Conservation (phyloP, 768 basidiomycete species). For the Lactifluus pinguis region DNA sequence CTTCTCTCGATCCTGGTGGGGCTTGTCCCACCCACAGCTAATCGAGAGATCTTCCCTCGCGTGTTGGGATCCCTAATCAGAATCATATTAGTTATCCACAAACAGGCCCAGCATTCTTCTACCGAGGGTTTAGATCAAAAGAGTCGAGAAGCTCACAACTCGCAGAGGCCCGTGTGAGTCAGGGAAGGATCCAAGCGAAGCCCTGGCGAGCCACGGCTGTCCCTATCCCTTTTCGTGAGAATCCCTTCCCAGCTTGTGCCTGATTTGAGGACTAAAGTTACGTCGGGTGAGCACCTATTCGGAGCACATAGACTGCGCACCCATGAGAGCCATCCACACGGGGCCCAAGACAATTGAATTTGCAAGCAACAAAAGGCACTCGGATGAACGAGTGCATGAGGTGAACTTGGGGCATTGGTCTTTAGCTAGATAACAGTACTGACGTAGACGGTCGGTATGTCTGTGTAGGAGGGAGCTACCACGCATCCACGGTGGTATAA, state of each 20-base stretch:
- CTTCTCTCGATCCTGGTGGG: background rate
- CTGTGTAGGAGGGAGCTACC: background rate
- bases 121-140: background rate
- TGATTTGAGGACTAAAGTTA: background rate
- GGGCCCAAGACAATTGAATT: no score
- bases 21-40: background rate
- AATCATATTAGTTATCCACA: background rate
- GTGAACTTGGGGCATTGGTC: background rate
- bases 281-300: background rate
- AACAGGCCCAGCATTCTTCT: no score
- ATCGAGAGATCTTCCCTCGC: background rate
- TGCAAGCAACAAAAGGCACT: background rate
- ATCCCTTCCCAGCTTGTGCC: background rate
- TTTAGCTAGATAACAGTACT: background rate
- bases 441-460: background rate
- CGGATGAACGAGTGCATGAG: background rate
- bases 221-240: background rate
- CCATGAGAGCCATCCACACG: background rate
- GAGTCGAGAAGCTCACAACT: background rate
- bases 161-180: background rate
- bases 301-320: background rate
- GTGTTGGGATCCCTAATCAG: background rate
- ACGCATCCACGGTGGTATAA: background rate
- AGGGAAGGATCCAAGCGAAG: background rate
- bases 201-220: background rate